Base-by-base conservation (phyloP, 2,329 filamentous ascomycete genomes). In the Penicillium sp. region DNA sequence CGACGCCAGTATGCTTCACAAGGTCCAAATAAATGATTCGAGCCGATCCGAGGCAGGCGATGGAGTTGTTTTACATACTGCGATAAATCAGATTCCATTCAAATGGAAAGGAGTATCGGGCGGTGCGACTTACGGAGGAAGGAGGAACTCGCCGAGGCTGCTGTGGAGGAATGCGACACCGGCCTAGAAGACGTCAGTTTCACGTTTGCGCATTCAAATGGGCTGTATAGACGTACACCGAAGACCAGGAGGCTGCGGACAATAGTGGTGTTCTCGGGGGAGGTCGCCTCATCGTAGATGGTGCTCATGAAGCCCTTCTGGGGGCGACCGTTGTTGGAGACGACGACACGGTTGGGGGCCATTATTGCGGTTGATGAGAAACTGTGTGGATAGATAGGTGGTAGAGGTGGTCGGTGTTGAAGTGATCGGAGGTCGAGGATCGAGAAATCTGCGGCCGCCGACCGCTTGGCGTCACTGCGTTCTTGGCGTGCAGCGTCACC, bases 211-310 rank as follows among this genome's bases (percentile, higher is more conserved):
- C 7, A 33, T 35, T 14, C 35, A 16, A 33, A 24, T n/a, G n/a
- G 20, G 11, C 14, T 28, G 3, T 4, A 11, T 18, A 40, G 24
- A 76, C 85, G 68, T 79, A 89, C 85, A 50, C 84, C 85, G 66
- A 89, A 89, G 63, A 88, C 70, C 57, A 82, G 77, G 60, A 89
- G 74, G 67, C 85, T 88, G 63, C 83, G 80, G 54, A 89, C 85
- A 50, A 88, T 81, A 50, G 84, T 81, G 44, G 83, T 79, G 72
- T 89, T 89, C 67, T 89, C 86, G 30, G 85, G 72, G 25, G 81
- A 81, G 49, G 84, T 88, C 65, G 88, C 65, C 59, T 82, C 76
- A 54, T 81, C 78, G 71, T 87, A 88, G 59, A 81, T 77, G 51
- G 76, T 77, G 62, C 75, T 76, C 58, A 87, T 61, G 70, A 82